Percentiles rank a stretch among this genome's conserved stretches.
Conservation (phyloP, 2,329 filamentous ascomycete genomes). For the Hymenoscyphus albidus region DNA sequence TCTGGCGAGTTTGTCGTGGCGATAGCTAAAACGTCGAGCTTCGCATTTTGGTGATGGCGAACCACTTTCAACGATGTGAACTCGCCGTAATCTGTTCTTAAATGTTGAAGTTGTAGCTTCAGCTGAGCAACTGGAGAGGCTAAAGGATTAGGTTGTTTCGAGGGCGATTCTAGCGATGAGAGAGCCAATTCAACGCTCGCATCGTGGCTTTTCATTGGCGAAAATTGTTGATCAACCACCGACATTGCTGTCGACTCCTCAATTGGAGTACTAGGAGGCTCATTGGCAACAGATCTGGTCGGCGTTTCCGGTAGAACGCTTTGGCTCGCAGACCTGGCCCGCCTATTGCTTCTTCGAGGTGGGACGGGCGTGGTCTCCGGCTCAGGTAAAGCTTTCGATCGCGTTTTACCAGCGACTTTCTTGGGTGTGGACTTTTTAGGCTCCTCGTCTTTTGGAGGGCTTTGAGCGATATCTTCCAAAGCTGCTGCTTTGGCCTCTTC, state of each 20-base stretch:
- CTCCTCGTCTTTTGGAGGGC: not conserved
- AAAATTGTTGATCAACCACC: constrained; percentile 22
- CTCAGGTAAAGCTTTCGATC: not conserved
- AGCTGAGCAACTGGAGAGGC: constrained; percentile 22
- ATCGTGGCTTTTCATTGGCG: constrained; percentile 29
- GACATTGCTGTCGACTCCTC: constrained; percentile 23
- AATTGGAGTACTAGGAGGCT: constrained; percentile 10
- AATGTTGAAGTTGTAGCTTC: constrained; percentile 27
- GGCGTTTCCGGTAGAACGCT: constrained; percentile 13
- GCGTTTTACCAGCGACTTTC: not conserved
- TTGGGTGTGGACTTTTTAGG: not conserved
- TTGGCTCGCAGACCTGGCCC: constrained; percentile 15
- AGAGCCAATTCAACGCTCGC: constrained; percentile 32
- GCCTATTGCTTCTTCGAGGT: constrained; percentile 22
- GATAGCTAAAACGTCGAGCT: constrained; percentile 52
- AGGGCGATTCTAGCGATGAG: constrained; percentile 28
- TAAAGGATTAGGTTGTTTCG: constrained; percentile 24
- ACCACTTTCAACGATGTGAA: constrained; percentile 51
- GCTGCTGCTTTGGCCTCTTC: not conserved
- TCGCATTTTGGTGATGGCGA: constrained; percentile 46
- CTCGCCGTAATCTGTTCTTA: constrained; percentile 45
- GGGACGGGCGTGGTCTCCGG: constrained; percentile 9
- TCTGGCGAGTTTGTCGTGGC: constrained; percentile 48
- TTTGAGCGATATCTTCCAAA: not conserved
- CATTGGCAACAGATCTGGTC: constrained; percentile 5